Percentiles rank a stretch among this genome's conserved stretches.
Conservation (phyloP, 129 eudicot genomes). For the Flaveria bidentis region DNA sequence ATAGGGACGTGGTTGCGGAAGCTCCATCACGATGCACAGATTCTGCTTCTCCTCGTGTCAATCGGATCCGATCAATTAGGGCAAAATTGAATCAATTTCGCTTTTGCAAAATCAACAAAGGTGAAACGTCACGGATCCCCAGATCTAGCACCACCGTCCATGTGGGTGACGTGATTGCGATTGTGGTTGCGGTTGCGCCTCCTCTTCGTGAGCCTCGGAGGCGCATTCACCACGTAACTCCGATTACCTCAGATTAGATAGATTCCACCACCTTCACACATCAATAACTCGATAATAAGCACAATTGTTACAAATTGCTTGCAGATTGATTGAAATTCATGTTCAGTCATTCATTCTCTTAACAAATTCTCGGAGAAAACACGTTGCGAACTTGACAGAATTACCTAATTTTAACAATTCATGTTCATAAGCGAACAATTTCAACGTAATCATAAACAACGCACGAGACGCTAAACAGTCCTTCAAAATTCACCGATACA, state of each 20-base stretch:
- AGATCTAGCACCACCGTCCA: conserved; percentile 50
- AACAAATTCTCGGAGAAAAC: background rate
- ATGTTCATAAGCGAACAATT: background rate
- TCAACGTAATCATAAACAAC: conserved; percentile 4
- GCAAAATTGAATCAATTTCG: background rate
- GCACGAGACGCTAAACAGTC: background rate
- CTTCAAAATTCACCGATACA: conserved; percentile 12
- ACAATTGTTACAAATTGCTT: background rate
- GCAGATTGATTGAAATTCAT: conserved; percentile 7
- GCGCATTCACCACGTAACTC: conserved; percentile 46
- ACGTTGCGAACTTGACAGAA: too few relatives aligned
- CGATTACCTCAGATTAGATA: background rate
- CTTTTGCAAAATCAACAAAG: background rate
- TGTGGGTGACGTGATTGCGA: conserved; percentile 27
- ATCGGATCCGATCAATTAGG: background rate
- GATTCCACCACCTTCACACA: conserved; percentile 33
- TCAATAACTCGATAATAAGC: background rate
- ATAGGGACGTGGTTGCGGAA: conserved; percentile 77
- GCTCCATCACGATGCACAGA: conserved; percentile 54
- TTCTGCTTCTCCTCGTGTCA: background rate
- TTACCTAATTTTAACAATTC: too few relatives aligned
- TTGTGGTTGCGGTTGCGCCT: conserved; percentile 35
- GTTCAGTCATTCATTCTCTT: conserved; percentile 1
- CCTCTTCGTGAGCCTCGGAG: conserved; percentile 42
- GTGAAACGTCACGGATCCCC: conserved; percentile 31